These are phyloP conservation scores for Saccharomyces hybrid DNA, from an alignment of 1,139 yeast genomes.

Conservation along the genomic window DNA sequence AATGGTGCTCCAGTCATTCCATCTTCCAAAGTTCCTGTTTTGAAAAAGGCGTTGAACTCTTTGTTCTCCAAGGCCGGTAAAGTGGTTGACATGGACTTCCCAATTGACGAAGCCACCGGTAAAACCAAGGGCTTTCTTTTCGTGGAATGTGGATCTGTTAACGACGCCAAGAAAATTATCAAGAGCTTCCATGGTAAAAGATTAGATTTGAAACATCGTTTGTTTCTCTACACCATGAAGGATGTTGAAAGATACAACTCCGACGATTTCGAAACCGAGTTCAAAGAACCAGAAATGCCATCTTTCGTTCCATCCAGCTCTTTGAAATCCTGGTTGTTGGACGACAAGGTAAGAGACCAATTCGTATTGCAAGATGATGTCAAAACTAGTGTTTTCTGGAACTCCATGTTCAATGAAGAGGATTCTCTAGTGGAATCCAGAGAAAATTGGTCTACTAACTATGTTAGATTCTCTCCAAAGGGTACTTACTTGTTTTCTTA, in stretches of 20 bases:
- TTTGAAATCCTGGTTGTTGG: conserved; percentile 86
- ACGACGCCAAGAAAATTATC: conserved; percentile 72
- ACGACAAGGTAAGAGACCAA: conserved; percentile 87
- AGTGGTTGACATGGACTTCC: conserved; percentile 55
- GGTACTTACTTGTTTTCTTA: conserved; percentile 85
- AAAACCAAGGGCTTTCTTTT: conserved; percentile 84
- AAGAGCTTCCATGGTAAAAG: conserved; percentile 79
- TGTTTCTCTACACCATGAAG: conserved; percentile 71
- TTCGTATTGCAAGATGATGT: conserved; percentile 73
- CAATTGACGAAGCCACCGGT: conserved; percentile 59
- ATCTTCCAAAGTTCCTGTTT: conserved; percentile 74
- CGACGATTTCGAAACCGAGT: conserved; percentile 57
- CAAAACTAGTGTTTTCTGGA: conserved; percentile 82
- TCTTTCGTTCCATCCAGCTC: conserved; percentile 71
- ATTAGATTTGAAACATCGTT: conserved; percentile 87
- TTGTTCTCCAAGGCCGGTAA: conserved; percentile 62
- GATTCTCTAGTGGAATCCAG: conserved; percentile 75
- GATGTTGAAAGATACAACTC: conserved; percentile 80
- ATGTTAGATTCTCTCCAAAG: conserved; percentile 83
- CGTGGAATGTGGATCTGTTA: conserved; percentile 66
- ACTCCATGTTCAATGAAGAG: conserved; percentile 66
- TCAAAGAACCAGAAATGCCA: conserved; percentile 62
- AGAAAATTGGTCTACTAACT: conserved; percentile 74
- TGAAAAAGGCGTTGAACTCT: conserved; percentile 79
- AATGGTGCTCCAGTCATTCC: conserved; percentile 98